Percentiles rank a stretch among this genome's conserved stretches.
These are phyloP conservation scores for Linum lewisii DNA, from an alignment of 345 rosid species.

Conservation along the genomic window DNA sequence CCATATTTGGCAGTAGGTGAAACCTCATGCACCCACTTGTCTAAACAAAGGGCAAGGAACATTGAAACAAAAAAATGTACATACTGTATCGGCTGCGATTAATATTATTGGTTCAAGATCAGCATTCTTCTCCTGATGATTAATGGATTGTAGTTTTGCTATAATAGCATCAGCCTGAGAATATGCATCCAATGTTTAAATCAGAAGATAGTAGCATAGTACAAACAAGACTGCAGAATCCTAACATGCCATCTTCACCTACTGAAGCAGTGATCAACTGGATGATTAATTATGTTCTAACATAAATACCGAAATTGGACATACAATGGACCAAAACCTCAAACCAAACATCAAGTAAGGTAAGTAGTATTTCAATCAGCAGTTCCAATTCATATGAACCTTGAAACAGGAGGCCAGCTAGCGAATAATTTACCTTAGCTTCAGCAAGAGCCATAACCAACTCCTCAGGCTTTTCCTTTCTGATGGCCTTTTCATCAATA, in stretches of 20 bases:
- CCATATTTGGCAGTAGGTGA: constrained; percentile 33
- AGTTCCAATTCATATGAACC: neutral
- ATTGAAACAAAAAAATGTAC: constrained; percentile 23
- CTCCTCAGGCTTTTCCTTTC: constrained; percentile 76
- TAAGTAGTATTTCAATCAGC: neutral
- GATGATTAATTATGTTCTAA: too few relatives aligned
- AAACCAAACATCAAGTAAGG: neutral
- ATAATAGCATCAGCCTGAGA: constrained; percentile 66
- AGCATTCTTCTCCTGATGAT: constrained; percentile 25
- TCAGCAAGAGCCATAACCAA: constrained; percentile 86
- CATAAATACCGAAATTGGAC: neutral
- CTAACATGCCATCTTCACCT: too few relatives aligned
- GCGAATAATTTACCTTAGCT: constrained; percentile 52
- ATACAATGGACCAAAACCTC: neutral
- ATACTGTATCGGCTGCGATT: constrained; percentile 71
- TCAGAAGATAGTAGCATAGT: constrained; percentile 1
- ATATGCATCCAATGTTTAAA: constrained; percentile 14
- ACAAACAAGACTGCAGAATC: neutral
- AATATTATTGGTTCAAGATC: constrained; percentile 33
- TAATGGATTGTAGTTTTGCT: constrained; percentile 28
- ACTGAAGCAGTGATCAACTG: too few relatives aligned
- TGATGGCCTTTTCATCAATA: constrained; percentile 74
- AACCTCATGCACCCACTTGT: constrained; percentile 8
- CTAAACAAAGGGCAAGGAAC: constrained; percentile 8
- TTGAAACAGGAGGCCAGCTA: neutral